phyloP scores from a whole-genome alignment of 2,329 filamentous ascomycete genomes.

The Cladorrhinum sp. region DNA sequence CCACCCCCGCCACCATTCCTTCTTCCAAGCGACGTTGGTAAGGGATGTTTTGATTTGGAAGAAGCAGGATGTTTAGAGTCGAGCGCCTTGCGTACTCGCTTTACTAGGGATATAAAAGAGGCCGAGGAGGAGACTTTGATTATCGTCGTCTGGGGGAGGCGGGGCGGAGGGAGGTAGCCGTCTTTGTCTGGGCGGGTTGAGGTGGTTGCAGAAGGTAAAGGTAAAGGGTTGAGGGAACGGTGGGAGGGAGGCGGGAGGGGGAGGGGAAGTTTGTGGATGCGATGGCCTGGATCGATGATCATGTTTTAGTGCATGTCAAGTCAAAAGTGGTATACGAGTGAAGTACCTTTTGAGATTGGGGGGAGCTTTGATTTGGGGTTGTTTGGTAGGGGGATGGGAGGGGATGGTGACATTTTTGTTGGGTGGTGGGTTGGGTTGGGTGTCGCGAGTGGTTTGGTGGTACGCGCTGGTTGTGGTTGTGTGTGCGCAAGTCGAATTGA shows the following conservation, averaged over 20 bases:
- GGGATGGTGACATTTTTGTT: background rate
- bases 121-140: slow-evolving; percentile 65
- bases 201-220: slow-evolving; percentile 19
- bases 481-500: background rate
- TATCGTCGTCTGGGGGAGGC: slow-evolving; percentile 32
- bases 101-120: slow-evolving; percentile 65
- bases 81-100: slow-evolving; percentile 63
- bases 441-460: too few relatives aligned
- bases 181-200: slow-evolving; percentile 22
- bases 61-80: slow-evolving; percentile 43
- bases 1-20: background rate
- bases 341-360: background rate
- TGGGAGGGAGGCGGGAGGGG: slow-evolving; percentile 13
- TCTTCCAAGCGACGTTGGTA: slow-evolving; percentile 45
- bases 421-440: background rate
- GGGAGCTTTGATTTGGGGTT: background rate
- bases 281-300: background rate
- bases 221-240: slow-evolving; percentile 25
- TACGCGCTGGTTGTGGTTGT: background rate
- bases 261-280: slow-evolving; percentile 46
- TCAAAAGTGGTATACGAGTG: too few relatives aligned
- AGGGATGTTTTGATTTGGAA: slow-evolving; percentile 45
- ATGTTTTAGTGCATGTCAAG: too few relatives aligned
- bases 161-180: slow-evolving; percentile 24
- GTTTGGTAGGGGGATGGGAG: background rate